phyloP scores from a whole-genome alignment of 2,329 filamentous ascomycete genomes.

The Phyllosticta capitalensis region DNA sequence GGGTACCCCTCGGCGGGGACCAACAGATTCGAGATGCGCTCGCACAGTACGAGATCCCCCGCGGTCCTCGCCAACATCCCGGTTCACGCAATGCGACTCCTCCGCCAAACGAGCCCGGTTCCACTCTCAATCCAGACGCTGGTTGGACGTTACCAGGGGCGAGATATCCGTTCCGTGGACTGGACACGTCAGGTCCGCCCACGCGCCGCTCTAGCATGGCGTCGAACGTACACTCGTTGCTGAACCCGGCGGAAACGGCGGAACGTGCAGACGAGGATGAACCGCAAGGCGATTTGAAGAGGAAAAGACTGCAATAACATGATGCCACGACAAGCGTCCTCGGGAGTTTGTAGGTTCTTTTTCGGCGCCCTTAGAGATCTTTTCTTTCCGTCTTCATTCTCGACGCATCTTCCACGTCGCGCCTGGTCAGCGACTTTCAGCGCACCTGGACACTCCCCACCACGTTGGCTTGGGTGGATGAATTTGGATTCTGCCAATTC shows the following conservation, averaged over 20 bases:
- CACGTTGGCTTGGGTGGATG: no score
- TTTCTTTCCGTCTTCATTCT: no score
- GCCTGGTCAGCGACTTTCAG: no score
- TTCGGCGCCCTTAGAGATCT: no score
- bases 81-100: slow-evolving; percentile 46
- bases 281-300: slow-evolving; percentile 51
- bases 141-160: slow-evolving; percentile 47
- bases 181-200: slow-evolving; percentile 48
- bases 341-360: neutral
- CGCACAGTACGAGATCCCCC: slow-evolving; percentile 57
- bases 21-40: slow-evolving; percentile 65
- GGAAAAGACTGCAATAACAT: slow-evolving; percentile 35
- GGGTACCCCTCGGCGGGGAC: slow-evolving; percentile 40
- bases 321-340: neutral
- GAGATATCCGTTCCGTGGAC: slow-evolving; percentile 38
- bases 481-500: no score
- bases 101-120: slow-evolving; percentile 38
- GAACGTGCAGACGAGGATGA: slow-evolving; percentile 58
- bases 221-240: slow-evolving; percentile 56
- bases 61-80: slow-evolving; percentile 39
- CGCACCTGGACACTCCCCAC: no score
- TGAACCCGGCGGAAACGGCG: slow-evolving; percentile 60
- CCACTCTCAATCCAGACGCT: slow-evolving; percentile 42
- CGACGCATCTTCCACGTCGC: no score
- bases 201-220: slow-evolving; percentile 62